Evolutionary conservation across 1,284 basidiomycete genomes (phyloP).

Genomic region (Phaffia rhodozyma): DNA sequence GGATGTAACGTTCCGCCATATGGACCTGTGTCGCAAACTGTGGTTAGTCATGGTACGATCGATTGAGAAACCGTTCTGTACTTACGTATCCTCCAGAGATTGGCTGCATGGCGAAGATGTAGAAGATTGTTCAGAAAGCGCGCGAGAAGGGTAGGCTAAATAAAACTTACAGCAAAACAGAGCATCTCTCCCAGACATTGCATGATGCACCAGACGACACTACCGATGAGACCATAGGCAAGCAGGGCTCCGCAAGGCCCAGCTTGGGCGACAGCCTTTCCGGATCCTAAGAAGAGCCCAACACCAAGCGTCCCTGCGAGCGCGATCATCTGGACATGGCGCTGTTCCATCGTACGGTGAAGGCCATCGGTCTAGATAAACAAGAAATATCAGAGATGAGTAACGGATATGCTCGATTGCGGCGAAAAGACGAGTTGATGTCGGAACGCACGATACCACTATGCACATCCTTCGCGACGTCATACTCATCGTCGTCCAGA

Average conservation of each 20-base stretch:
- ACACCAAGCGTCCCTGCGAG: slow-evolving; percentile 38
- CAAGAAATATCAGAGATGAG: background rate
- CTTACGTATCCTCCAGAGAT: slow-evolving; percentile 31
- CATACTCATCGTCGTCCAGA: background rate
- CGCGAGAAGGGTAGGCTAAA: background rate
- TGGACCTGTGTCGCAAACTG: background rate
- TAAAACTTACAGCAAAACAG: slow-evolving; percentile 3
- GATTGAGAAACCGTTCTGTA: slow-evolving; percentile 6
- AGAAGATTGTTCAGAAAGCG: background rate
- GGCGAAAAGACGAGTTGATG: background rate
- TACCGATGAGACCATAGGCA: slow-evolving; percentile 31
- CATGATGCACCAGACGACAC: slow-evolving; percentile 23
- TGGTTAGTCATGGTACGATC: slow-evolving; percentile 21
- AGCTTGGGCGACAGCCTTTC: slow-evolving; percentile 39
- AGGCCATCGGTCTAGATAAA: background rate
- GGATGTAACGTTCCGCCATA: slow-evolving; percentile 26
- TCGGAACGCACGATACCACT: slow-evolving; percentile 1
- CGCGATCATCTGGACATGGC: slow-evolving; percentile 30
- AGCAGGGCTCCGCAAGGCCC: slow-evolving; percentile 38
- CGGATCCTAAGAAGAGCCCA: slow-evolving; percentile 69
- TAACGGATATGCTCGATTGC: background rate
- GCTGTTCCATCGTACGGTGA: slow-evolving; percentile 24
- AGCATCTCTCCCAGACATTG: slow-evolving; percentile 35
- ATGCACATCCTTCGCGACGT: slow-evolving; percentile 21
- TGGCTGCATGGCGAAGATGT: slow-evolving; percentile 20